Conservation (phyloP, 2,329 filamentous ascomycete genomes). For the Fusarium phyllophilum region DNA sequence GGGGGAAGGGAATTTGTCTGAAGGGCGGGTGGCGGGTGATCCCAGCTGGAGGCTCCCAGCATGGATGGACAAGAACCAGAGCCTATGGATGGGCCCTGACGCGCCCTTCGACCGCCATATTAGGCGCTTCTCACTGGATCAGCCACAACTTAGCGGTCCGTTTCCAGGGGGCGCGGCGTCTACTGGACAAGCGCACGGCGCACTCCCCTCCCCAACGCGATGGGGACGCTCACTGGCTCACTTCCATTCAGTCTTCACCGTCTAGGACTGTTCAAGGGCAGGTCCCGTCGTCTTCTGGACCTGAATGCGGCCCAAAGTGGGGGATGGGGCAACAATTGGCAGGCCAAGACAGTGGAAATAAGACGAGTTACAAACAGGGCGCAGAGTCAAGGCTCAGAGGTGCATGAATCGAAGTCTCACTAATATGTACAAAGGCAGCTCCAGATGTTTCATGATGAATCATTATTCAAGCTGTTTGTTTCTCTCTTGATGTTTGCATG, state of each 20-base stretch:
- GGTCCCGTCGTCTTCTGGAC: neutral
- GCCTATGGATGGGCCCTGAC: neutral
- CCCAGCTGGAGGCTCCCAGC: neutral
- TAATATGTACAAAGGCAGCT: neutral
- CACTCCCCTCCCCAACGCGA: neutral
- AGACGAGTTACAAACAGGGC: conserved; percentile 22
- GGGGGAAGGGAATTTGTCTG: conserved; percentile 25
- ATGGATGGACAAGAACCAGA: neutral
- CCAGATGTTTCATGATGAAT: conserved; percentile 33
- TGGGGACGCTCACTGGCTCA: conserved; percentile 1
- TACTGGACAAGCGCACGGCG: conserved; percentile 16
- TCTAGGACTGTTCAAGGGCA: neutral
- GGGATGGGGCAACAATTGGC: conserved; percentile 35
- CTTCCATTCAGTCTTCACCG: neutral
- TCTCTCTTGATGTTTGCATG: conserved; percentile 12
- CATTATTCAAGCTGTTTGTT: conserved; percentile 11
- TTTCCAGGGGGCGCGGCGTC: conserved; percentile 15
- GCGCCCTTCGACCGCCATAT: neutral
- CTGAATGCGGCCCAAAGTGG: conserved; percentile 39
- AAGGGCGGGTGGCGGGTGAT: conserved; percentile 1
- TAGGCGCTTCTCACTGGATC: neutral
- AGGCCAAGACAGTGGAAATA: conserved; percentile 19
- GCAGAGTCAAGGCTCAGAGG: neutral
- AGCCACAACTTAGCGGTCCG: conserved; percentile 12
- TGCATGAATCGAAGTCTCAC: conserved; percentile 15